These are phyloP conservation scores for Myrmaecium sp. DNA, from an alignment of 2,329 filamentous ascomycete genomes.

Conservation along the genomic window DNA sequence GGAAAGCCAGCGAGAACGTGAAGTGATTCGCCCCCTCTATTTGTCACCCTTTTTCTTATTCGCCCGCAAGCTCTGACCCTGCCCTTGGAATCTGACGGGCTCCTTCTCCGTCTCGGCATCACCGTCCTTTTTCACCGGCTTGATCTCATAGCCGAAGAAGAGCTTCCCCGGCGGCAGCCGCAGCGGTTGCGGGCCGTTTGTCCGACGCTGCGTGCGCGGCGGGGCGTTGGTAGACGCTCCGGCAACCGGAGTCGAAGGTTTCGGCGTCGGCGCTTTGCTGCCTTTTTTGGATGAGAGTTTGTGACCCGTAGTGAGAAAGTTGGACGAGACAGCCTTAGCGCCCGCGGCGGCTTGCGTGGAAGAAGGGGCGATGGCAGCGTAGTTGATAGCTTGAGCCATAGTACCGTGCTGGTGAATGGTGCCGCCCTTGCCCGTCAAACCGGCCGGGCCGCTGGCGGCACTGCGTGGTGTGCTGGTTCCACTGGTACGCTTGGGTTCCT, in stretches of 20 bases:
- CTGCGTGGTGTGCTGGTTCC: slow-evolving; percentile 80
- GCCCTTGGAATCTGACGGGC: slow-evolving; percentile 61
- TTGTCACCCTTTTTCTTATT: slow-evolving; percentile 51
- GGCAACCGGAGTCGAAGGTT: slow-evolving; percentile 42
- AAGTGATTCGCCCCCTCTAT: too few species aligned
- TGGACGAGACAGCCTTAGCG: slow-evolving; percentile 48
- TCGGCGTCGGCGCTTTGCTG: slow-evolving; percentile 54
- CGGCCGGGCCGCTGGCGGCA: slow-evolving; percentile 37
- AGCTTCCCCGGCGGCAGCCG: slow-evolving; percentile 75
- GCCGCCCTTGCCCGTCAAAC: slow-evolving; percentile 47
- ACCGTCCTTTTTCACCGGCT: slow-evolving; percentile 51
- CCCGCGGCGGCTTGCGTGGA: slow-evolving; percentile 47
- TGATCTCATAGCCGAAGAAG: slow-evolving; percentile 92
- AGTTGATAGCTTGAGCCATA: slow-evolving; percentile 98
- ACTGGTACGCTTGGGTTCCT: slow-evolving; percentile 62
- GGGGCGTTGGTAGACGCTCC: slow-evolving; percentile 28
- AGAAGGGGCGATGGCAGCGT: slow-evolving; percentile 70
- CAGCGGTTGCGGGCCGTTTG: slow-evolving; percentile 72
- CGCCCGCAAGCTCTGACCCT: slow-evolving; percentile 61
- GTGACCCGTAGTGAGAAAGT: slow-evolving; percentile 68
- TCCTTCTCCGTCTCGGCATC: slow-evolving; percentile 45
- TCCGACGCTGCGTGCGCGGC: slow-evolving; percentile 28
- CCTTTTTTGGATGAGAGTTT: slow-evolving; percentile 70
- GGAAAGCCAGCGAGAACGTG: too few species aligned
- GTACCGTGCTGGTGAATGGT: slow-evolving; percentile 69